Evolutionary conservation across 1,284 basidiomycete species (phyloP), one percentile per base, ranked within the genome.

Genomic region (Sporisorium graminicola): DNA sequence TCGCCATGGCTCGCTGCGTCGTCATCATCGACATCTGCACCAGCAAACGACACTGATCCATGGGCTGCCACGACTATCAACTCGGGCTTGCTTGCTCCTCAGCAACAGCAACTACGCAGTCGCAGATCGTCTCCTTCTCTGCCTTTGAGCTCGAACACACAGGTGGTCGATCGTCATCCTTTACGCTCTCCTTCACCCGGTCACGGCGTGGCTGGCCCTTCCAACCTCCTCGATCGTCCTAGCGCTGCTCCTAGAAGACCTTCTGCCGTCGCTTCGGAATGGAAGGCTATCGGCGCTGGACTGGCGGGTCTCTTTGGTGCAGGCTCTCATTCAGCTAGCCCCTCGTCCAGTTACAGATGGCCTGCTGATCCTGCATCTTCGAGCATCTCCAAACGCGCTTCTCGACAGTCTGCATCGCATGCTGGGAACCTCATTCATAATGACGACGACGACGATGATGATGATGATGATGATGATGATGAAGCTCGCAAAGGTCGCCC

Each of bases 281-380:
- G 74, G 68, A 76, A 69, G 51, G 74, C 62, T 13, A 76, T 76
- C 51, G 40, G 74, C 18, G 65, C 65, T 2, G 74, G 74, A 4
- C 56, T 76, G 8, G 74, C 74, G 7, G 74, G 74, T 31, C 56
- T 76, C 12, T 76, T 76, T 31, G 65, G 67, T 2, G 67, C 56
- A 9, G 57, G 62, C 0, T 55, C 61, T 40, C n/a, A 5, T 64
- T 54, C 24, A 42, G 22, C 58, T 3, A 44, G 42, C 31, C 53
- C 59, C 0, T 47, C 59, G 1, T 47, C 60, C 9, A 44, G 43
- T n/a, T 76, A 76, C 42, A 47, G 47, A 26, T 76, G 74, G 74
- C 74, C 74, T 18, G 68, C 68, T 26, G 74, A 76, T 53, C 74
- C 74, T 14, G 54, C 68, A 14, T 60, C 61, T 26, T 57, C 58